Evolutionary conservation across 1,284 basidiomycete genomes (phyloP), one percentile per base, ranked within the genome.

Genomic region (Phylloboletellus chloephorus): DNA sequence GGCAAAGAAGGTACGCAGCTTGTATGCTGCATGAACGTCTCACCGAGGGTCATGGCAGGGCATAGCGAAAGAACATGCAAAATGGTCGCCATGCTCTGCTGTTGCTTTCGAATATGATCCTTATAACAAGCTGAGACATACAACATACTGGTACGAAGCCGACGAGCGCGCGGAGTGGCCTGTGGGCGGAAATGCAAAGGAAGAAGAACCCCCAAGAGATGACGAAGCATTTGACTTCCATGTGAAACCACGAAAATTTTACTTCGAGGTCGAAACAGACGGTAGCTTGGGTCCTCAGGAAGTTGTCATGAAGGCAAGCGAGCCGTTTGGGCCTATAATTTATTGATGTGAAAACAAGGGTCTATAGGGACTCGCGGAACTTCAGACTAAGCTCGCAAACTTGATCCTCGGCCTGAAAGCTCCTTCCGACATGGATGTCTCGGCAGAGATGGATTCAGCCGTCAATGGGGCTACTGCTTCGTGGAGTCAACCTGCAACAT

Each of bases 51-150:
- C 7, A 22, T 30, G 32, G 13, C 52, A 96, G 90, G 95, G 95
- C 20, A 88, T 97, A 47, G 93, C 93, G 7, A 97, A 98, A 69
- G 93, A 98, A 61, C 96, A 99, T 60, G 93, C 96, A 6, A 99
- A 99, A 68, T 98, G 95, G 93, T 96, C 92, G 0, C 95, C 96
- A 10, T 88, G 93, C 44, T 88, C 92, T 1, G 93, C 96, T 2
- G 83, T 98, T 15, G 82, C 86, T 2, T 98, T 96, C 55, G 96
- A 99, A 67, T 99, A 99, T 57, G 96, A 99, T 65, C 96, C 96
- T 10, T 79, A 98, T 70, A 99, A 99, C 71, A 90, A 91, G 61
- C 73, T 99, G 22, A 79, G 92, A 44, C 96, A 99, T 66, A 98
- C 96, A 2, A 82, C 88, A 3, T 83, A 96, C 64, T 98, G 96